Percentiles rank a stretch among this genome's conserved stretches.
Evolutionary conservation across 306 rosid species (phyloP).

Genomic region (Cicer pinnatifidum): DNA sequence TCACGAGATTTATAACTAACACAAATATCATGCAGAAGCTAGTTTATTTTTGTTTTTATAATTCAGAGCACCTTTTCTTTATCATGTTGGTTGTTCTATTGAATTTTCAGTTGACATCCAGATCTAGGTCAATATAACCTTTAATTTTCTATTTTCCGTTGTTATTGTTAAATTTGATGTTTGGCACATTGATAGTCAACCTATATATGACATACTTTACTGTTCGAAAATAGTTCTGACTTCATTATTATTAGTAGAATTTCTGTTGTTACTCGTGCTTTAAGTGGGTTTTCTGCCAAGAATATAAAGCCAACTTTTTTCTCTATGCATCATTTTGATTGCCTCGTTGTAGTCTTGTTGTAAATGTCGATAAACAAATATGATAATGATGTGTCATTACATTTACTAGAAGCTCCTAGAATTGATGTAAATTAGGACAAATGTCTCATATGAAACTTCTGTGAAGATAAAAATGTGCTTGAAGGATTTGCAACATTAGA

Average conservation of each 20-base stretch:
- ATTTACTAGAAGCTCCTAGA: constrained; percentile 15
- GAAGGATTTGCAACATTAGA: constrained; percentile 25
- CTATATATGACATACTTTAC: constrained; percentile 4
- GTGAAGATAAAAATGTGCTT: constrained; percentile 31
- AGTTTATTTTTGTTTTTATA: background rate
- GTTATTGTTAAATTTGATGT: constrained; percentile 6
- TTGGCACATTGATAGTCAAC: constrained; percentile 21
- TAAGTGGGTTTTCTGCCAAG: constrained; percentile 27
- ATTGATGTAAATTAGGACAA: background rate
- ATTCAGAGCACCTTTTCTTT: constrained; percentile 8
- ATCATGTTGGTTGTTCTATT: constrained; percentile 25
- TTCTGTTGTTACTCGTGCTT: constrained; percentile 5
- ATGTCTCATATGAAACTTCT: constrained; percentile 29
- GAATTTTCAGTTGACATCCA: constrained; percentile 24
- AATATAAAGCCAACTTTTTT: constrained; percentile 23
- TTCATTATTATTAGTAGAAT: constrained; percentile 6
- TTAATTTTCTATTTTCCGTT: constrained; percentile 20
- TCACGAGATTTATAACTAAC: constrained; percentile 3
- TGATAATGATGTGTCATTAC: background rate
- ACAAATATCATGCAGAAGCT: background rate
- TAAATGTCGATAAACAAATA: background rate
- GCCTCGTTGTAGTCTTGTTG: background rate
- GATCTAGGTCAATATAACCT: constrained; percentile 18
- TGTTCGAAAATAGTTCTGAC: constrained; percentile 26
- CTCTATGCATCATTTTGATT: constrained; percentile 12